Conservation (phyloP, 495 filamentous ascomycete genomes). For the Xylaria scruposa region DNA sequence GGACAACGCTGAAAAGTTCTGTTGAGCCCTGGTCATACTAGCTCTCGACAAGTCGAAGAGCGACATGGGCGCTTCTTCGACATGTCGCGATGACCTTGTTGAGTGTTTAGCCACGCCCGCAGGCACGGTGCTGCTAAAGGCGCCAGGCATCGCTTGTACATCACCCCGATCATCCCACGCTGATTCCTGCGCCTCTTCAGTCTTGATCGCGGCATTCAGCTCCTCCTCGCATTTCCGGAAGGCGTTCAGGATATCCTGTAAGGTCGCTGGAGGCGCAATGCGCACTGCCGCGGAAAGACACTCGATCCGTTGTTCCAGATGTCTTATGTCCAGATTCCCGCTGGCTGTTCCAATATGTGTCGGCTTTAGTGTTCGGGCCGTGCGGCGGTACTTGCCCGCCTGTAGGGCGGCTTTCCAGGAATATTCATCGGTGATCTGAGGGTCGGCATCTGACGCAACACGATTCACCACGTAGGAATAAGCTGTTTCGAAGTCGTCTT, state of each 20-base stretch:
- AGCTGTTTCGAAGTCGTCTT: conserved; percentile 95
- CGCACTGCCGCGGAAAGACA: conserved; percentile 84
- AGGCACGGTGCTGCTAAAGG: conserved; percentile 54
- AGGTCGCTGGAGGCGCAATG: conserved; percentile 76
- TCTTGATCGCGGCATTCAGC: conserved; percentile 68
- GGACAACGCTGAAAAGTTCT: conserved; percentile 55
- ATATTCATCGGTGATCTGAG: conserved; percentile 68
- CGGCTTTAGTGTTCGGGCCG: conserved; percentile 49
- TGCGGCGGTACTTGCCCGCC: conserved; percentile 78
- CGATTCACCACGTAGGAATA: conserved; percentile 91
- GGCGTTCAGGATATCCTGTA: conserved; percentile 82
- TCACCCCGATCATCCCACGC: conserved; percentile 75
- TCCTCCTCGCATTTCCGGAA: conserved; percentile 92
- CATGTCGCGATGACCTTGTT: conserved; percentile 36
- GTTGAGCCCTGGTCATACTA: conserved; percentile 73
- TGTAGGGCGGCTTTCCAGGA: conserved; percentile 93
- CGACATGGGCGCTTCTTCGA: conserved; percentile 88
- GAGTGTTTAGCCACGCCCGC: conserved; percentile 32
- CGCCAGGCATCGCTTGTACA: conserved; percentile 67
- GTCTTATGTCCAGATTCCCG: conserved; percentile 64
- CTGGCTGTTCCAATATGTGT: conserved; percentile 61
- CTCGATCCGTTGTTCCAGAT: conserved; percentile 85
- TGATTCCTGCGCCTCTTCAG: conserved; percentile 75
- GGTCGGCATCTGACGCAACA: conserved; percentile 41
- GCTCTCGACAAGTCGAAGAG: conserved; percentile 89